These are phyloP conservation scores for Trichoderma atroviride DNA, from an alignment of 2,329 filamentous ascomycete genomes.

Conservation along the genomic window DNA sequence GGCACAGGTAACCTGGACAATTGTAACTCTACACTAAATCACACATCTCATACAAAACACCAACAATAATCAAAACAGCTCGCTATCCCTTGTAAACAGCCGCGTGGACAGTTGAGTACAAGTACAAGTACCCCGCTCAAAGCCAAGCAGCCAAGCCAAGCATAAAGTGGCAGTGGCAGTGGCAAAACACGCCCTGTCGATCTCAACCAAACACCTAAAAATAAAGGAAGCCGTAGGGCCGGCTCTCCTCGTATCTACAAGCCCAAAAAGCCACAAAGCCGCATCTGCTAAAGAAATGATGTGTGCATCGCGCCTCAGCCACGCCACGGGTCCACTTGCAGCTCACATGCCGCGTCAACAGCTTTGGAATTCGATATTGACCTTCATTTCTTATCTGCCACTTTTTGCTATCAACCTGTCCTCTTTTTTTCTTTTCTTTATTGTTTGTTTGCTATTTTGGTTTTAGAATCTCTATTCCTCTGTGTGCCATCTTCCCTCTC, in stretches of 20 bases:
- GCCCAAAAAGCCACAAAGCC: neutral
- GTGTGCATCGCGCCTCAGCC: conserved; percentile 13
- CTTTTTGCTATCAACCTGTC: neutral
- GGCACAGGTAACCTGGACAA: too few relatives aligned
- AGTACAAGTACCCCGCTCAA: neutral
- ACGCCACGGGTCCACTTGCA: conserved; percentile 9
- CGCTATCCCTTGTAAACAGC: neutral
- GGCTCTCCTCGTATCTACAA: neutral
- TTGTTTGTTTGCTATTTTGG: neutral
- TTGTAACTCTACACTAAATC: neutral
- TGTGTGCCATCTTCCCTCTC: neutral
- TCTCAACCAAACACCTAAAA: neutral
- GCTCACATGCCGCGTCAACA: conserved; percentile 20
- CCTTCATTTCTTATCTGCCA: neutral
- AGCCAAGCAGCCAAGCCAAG: neutral
- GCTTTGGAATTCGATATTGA: conserved; percentile 16
- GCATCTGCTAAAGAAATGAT: neutral
- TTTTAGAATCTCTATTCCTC: neutral
- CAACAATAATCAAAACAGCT: neutral
- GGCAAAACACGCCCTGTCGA: neutral
- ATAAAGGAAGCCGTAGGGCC: neutral
- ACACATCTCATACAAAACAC: neutral
- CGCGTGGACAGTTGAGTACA: neutral
- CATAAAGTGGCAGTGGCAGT: neutral
- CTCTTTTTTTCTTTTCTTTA: neutral